Evolutionary conservation across 2,329 filamentous ascomycete genomes (phyloP), one percentile per base, ranked within the genome.

Genomic region (Penicillium sp.): DNA sequence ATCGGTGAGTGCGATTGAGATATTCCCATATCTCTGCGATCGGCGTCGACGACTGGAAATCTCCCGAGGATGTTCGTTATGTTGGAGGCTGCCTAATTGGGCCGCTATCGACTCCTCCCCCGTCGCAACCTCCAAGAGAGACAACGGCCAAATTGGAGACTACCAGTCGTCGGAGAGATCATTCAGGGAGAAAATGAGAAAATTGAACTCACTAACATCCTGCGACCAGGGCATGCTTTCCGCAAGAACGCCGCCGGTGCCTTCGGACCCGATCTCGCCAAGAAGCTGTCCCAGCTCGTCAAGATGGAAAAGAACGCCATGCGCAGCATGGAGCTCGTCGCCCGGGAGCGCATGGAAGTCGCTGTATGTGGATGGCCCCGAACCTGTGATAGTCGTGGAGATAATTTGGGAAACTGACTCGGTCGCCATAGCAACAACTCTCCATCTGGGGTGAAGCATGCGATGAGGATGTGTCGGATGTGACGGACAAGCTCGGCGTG

Each of bases 261-360:
- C 58, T 82, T 82, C 70, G 86, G 86, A 36, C 86, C 92, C 57
- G 94, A 99, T 70, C 87, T 99, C 58, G 89, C 94, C 58, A 97
- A 96, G 85, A 99, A 99, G 84, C 87, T 99, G 61, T 91, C 92
- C 40, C 91, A 96, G 80, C 85, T 99, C 52, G 94, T 99, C 63
- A 99, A 99, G 86, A 99, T 99, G 94, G 94, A 99, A 81, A 99
- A 99, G 87, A 97, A 99, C 74, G 91, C 97, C 56, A 99, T 99
- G 94, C 91, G 94, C 76, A 97, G 92, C 75, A 87, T 97, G 83
- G 94, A 99, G 75, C 84, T 91, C 49, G 94, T 97, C 53, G 92
- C 92, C 45, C 88, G 92, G 71, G 94, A 99, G 82, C 88, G 94
- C 69, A 97, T 97, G 92, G 94, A 97, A 71, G 93, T 97, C 65